Base-by-base conservation (phyloP, 768 basidiomycete species). In the Flagelloscypha sp. region DNA sequence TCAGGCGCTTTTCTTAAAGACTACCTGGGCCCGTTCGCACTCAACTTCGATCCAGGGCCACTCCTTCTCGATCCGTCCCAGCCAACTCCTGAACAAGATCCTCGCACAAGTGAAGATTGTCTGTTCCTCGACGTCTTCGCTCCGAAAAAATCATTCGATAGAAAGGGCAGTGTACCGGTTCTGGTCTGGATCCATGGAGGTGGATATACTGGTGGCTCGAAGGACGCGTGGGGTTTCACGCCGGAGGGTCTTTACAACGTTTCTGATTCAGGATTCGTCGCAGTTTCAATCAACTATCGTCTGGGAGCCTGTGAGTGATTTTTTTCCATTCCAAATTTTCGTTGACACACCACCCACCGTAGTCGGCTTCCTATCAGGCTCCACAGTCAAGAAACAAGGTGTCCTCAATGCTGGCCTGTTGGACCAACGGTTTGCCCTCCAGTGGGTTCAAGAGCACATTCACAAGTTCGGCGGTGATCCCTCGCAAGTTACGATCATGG, bases 381-480 rank as follows among this genome's bases (percentile, higher is more conserved):
- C n/a, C n/a, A n/a, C n/a, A n/a, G n/a, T n/a, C n/a, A n/a, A n/a
- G n/a, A n/a, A n/a, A n/a, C n/a, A n/a, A n/a, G n/a, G n/a, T n/a
- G n/a, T n/a, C n/a, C n/a, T n/a, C 17, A 80, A 81, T 42, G 65
- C 65, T 2, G 79, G 79, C 10, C 54, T 82, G 11, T 59, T 57
- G 23, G 82, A 85, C 49, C 78, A 83, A 52, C 57, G 65, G 19
- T 28, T 50, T n/a, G 53, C 59, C 10, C 52, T 70, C 4, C 49
- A 63, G 13, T 70, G 68, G 70, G 68, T 77, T 0, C 64, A 69
- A 18, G 49, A 61, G 24, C 62, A 78, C 50, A 76, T 78, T 40
- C 49, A 54, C 1, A 58, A 63, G n/a, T 79, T 79, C 42, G 74
- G 74, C 23, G 76, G 76, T 0, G 75, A 77, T 51, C 68, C 69